phyloP scores from a whole-genome alignment of 2,329 filamentous ascomycete genomes.

The Claviceps pazoutovae region DNA sequence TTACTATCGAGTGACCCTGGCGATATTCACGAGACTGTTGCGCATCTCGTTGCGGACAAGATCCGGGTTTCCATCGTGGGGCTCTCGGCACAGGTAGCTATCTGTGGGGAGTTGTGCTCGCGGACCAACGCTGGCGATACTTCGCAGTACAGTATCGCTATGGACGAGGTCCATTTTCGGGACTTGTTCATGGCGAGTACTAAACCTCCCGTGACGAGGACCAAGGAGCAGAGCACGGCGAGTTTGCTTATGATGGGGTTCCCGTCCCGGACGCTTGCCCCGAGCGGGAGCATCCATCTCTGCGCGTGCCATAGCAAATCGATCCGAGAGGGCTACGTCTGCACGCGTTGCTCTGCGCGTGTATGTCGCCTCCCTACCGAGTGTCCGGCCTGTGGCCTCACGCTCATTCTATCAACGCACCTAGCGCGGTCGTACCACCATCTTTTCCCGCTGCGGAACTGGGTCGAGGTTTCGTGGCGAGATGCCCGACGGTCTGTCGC shows the following conservation, averaged over 20 bases:
- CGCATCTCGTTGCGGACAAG: slow-evolving; percentile 61
- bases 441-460: slow-evolving; percentile 78
- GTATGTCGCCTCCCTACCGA: slow-evolving; percentile 84
- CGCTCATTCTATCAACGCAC: slow-evolving; percentile 87
- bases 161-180: slow-evolving; percentile 63
- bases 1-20: slow-evolving; percentile 83
- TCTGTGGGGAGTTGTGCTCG: slow-evolving; percentile 80
- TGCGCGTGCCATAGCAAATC: slow-evolving; percentile 86
- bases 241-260: slow-evolving; percentile 96
- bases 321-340: slow-evolving; percentile 73
- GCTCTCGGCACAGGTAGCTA: slow-evolving; percentile 78
- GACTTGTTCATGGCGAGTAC: slow-evolving; percentile 83
- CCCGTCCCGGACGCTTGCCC: slow-evolving; percentile 68
- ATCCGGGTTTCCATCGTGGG: slow-evolving; percentile 85
- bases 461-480: slow-evolving; percentile 78
- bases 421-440: slow-evolving; percentile 88
- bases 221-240: slow-evolving; percentile 41
- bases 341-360: slow-evolving; percentile 75
- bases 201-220: slow-evolving; percentile 72
- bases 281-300: slow-evolving; percentile 49
- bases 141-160: slow-evolving; percentile 65
- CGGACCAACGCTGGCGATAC: slow-evolving; percentile 74
- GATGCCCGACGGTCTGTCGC: slow-evolving; percentile 46
- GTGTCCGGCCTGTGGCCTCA: slow-evolving; percentile 82
- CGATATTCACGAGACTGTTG: slow-evolving; percentile 86